Percentiles rank a stretch among this genome's conserved stretches.
Evolutionary conservation across 140 eudicot species (phyloP).

Genomic region (Oenanthe javanica): DNA sequence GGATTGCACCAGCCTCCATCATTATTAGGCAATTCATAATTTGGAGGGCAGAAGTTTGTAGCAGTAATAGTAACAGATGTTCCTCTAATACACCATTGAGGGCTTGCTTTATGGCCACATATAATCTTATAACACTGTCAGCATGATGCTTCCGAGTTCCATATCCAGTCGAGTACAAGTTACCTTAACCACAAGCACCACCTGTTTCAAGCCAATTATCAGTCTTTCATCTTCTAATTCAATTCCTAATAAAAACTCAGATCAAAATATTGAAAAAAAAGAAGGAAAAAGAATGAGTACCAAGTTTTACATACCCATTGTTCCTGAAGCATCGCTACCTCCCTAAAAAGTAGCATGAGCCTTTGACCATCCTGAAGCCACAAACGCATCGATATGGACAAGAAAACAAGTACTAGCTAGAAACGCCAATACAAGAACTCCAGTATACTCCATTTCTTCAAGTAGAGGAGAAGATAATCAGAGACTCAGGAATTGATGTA

Average conservation of each 20-base stretch:
- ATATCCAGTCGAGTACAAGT: constrained; percentile 73
- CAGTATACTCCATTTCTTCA: constrained; percentile 32
- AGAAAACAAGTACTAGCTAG: constrained; percentile 16
- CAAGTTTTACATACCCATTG: constrained; percentile 64
- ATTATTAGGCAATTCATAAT: constrained; percentile 58
- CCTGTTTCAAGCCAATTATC: constrained; percentile 33
- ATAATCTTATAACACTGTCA: constrained; percentile 84
- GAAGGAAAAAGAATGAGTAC: neutral
- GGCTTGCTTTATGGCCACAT: constrained; percentile 58
- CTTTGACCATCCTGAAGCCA: constrained; percentile 49
- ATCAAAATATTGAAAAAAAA: too few species aligned
- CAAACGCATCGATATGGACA: constrained; percentile 37
- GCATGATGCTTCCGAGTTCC: constrained; percentile 84
- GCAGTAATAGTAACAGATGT: constrained; percentile 72
- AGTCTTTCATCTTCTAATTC: neutral
- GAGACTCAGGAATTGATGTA: constrained; percentile 6
- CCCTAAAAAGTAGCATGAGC: constrained; percentile 97
- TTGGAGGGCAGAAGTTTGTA: constrained; percentile 94
- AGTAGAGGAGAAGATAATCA: constrained; percentile 7
- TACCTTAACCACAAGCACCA: constrained; percentile 98
- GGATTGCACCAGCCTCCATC: constrained; percentile 99
- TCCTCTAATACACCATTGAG: constrained; percentile 73
- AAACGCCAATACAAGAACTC: constrained; percentile 18
- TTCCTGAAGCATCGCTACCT: constrained; percentile 90
- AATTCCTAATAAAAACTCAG: neutral